These are phyloP conservation scores for Kluyveromyces aestuarii DNA, from an alignment of 805 yeast genomes.

Conservation along the genomic window DNA sequence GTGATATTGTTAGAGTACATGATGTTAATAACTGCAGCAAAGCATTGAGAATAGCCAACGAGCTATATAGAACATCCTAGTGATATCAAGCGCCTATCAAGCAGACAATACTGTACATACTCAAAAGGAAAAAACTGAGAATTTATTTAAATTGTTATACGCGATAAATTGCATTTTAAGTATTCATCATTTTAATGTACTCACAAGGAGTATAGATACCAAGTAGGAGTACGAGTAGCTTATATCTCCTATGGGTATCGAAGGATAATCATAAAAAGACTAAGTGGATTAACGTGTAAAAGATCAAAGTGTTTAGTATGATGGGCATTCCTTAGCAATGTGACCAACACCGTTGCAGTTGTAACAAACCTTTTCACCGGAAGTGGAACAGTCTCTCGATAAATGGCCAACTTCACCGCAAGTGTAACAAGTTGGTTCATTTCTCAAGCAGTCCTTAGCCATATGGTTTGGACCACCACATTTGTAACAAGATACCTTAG, in stretches of 20 bases:
- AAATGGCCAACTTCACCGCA: conserved; percentile 90
- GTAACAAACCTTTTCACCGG: conserved; percentile 43
- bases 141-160: not conserved
- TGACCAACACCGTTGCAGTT: conserved; percentile 60
- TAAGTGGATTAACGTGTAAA: not conserved
- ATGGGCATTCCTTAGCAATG: conserved; percentile 69
- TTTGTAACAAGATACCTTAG: conserved; percentile 59
- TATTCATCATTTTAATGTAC: not conserved
- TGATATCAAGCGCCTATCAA: not conserved
- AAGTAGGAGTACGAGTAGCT: not conserved
- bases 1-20: conserved; percentile 84
- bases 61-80: conserved; percentile 26
- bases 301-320: conserved; percentile 2
- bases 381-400: conserved; percentile 66
- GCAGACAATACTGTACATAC: not conserved
- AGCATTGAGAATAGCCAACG: conserved; percentile 59
- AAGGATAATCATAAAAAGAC: not conserved
- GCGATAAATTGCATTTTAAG: not conserved
- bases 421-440: conserved; percentile 76
- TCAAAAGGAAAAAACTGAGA: not conserved
- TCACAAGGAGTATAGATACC: not conserved
- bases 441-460: conserved; percentile 82
- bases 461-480: conserved; percentile 92
- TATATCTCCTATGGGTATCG: not conserved
- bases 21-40: conserved; percentile 57